Evolutionary conservation across 495 filamentous ascomycete genomes (phyloP).

Genomic region (Penicillium diatomitis): DNA sequence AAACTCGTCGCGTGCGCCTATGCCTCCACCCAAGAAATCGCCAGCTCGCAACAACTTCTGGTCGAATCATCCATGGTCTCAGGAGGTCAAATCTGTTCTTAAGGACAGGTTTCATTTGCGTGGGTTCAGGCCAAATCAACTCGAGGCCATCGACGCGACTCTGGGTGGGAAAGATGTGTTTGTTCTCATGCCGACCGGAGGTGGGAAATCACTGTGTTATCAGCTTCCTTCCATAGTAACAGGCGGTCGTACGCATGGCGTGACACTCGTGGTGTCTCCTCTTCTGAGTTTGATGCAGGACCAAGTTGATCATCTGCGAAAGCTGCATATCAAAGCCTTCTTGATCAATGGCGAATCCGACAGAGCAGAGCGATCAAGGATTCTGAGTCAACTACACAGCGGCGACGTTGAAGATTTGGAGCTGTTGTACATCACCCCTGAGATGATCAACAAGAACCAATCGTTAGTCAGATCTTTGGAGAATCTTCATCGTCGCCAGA

Average conservation of each 20-base stretch:
- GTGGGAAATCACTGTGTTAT: slow-evolving; percentile 94
- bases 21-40: slow-evolving; percentile 25
- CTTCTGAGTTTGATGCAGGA: slow-evolving; percentile 94
- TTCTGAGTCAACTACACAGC: slow-evolving; percentile 53
- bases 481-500: slow-evolving; percentile 51
- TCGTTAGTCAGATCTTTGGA: slow-evolving; percentile 51
- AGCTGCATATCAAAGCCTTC: slow-evolving; percentile 68
- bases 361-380: slow-evolving; percentile 43
- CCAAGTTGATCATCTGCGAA: slow-evolving; percentile 71
- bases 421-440: slow-evolving; percentile 88
- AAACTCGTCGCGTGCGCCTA: slow-evolving; percentile 30
- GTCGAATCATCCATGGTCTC: slow-evolving; percentile 62
- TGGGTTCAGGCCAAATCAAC: slow-evolving; percentile 83
- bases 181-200: slow-evolving; percentile 94
- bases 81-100: slow-evolving; percentile 68
- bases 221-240: slow-evolving; percentile 83
- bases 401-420: slow-evolving; percentile 60
- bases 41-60: slow-evolving; percentile 28
- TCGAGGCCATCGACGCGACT: slow-evolving; percentile 93
- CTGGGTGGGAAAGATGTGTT: slow-evolving; percentile 81
- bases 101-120: slow-evolving; percentile 72
- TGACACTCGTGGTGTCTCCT: slow-evolving; percentile 92
- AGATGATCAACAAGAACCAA: slow-evolving; percentile 82
- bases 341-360: slow-evolving; percentile 68
- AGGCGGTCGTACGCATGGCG: slow-evolving; percentile 69